phyloP scores from a whole-genome alignment of 306 rosid species.

The Betula pendula region DNA sequence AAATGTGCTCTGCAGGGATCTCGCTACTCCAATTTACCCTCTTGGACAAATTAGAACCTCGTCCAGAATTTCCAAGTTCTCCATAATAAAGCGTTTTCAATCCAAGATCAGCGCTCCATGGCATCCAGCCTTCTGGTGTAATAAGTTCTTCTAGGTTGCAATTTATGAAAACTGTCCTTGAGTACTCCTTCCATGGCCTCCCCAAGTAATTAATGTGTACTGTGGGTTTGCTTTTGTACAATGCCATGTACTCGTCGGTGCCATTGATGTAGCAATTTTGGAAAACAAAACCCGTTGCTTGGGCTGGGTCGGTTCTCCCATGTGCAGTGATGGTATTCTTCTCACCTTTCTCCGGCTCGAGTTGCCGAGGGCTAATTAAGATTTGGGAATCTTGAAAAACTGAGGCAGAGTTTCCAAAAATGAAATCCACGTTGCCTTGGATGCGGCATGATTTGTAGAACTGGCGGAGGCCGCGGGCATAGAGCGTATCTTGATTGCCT shows the following conservation, averaged over 20 bases:
- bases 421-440: constrained; percentile 79
- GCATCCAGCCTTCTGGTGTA: constrained; percentile 66
- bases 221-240: constrained; percentile 59
- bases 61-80: constrained; percentile 59
- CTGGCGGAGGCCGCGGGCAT: constrained; percentile 82
- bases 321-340: constrained; percentile 75
- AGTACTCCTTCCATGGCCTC: constrained; percentile 92
- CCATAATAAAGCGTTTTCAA: constrained; percentile 78
- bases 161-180: constrained; percentile 64
- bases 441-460: constrained; percentile 77
- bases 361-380: constrained; percentile 56
- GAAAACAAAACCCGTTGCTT: constrained; percentile 78
- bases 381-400: constrained; percentile 65
- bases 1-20: constrained; percentile 53
- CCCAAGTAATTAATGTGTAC: constrained; percentile 90
- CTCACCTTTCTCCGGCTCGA: constrained; percentile 60
- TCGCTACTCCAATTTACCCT: constrained; percentile 69
- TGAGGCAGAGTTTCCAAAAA: constrained; percentile 83
- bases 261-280: constrained; percentile 70
- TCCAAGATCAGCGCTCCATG: constrained; percentile 66
- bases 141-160: constrained; percentile 53
- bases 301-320: constrained; percentile 83
- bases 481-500: constrained; percentile 90
- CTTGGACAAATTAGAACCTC: constrained; percentile 41
- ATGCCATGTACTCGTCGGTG: constrained; percentile 62